Evolutionary conservation across 352 stramenopile genomes (phyloP).

Genomic region (Pelagophyceae sp.): DNA sequence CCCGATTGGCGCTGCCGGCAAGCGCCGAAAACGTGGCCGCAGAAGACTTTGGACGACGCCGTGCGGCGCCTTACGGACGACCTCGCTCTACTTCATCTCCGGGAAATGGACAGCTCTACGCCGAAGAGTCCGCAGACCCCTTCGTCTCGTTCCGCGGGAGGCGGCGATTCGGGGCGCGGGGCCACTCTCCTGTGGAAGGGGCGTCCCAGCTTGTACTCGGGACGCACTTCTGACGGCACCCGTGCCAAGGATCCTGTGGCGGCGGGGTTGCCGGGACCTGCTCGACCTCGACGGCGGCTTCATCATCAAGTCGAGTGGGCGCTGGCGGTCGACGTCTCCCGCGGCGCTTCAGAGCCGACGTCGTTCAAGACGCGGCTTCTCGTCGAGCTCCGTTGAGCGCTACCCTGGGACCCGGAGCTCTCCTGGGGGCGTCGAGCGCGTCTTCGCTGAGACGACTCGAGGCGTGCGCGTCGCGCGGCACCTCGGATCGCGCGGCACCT

Average conservation of each 20-base stretch:
- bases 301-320: neutral
- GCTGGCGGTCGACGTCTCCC: neutral
- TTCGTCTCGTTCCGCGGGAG: slow-evolving; percentile 46
- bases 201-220: too few relatives aligned
- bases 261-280: too few relatives aligned
- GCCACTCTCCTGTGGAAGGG: too few relatives aligned
- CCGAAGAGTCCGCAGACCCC: slow-evolving; percentile 48
- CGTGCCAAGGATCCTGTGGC: too few relatives aligned
- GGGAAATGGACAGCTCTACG: slow-evolving; percentile 54
- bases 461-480: too few relatives aligned
- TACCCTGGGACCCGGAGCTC: slow-evolving; percentile 54
- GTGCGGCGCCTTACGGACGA: neutral
- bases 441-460: slow-evolving; percentile 33
- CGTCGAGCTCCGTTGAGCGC: slow-evolving; percentile 51
- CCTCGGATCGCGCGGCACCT: slow-evolving; percentile 44
- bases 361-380: slow-evolving; percentile 35
- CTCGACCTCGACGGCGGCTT: slow-evolving; percentile 11
- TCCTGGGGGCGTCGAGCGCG: slow-evolving; percentile 52
- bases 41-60: neutral
- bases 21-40: neutral
- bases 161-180: neutral
- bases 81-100: slow-evolving; percentile 47
- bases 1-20: too few relatives aligned
- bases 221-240: too few relatives aligned
- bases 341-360: too few relatives aligned